Evolutionary conservation across 345 rosid species (phyloP).

Genomic region (Excoecaria agallocha): DNA sequence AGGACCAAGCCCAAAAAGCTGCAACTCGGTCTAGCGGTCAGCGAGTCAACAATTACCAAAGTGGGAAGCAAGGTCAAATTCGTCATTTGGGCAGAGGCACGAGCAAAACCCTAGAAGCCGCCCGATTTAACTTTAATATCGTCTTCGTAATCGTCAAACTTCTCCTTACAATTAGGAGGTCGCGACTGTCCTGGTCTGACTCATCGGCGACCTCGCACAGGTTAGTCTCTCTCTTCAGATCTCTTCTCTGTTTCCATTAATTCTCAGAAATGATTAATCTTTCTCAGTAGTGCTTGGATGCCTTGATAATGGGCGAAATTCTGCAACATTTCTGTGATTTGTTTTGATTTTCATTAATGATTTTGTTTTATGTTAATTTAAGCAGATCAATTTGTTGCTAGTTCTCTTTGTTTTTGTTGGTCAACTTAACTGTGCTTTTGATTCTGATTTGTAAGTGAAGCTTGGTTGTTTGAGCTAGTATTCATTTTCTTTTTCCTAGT

Average conservation of each 20-base stretch:
- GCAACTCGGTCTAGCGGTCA: background rate
- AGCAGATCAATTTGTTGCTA: background rate
- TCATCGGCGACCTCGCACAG: background rate
- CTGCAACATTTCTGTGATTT: background rate
- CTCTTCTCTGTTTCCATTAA: background rate
- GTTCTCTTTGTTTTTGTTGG: background rate
- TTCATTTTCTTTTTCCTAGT: too few relatives aligned
- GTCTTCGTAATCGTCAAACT: background rate
- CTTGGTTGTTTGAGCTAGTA: too few relatives aligned
- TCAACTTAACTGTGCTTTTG: background rate
- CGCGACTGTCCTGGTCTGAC: background rate
- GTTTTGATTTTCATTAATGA: background rate
- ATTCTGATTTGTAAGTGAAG: background rate
- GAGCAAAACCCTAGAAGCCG: constrained; percentile 13
- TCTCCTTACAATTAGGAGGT: constrained; percentile 8
- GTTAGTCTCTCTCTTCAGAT: background rate
- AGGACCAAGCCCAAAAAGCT: background rate
- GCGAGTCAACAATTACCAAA: background rate
- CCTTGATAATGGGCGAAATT: background rate
- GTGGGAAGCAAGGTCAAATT: background rate
- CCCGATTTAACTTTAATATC: background rate
- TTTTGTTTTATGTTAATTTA: background rate
- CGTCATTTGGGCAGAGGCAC: background rate
- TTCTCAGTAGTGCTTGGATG: background rate
- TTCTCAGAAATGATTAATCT: background rate